Evolutionary conservation across 208 protist genomes (phyloP).

Genomic region (Leishmania aethiopica): DNA sequence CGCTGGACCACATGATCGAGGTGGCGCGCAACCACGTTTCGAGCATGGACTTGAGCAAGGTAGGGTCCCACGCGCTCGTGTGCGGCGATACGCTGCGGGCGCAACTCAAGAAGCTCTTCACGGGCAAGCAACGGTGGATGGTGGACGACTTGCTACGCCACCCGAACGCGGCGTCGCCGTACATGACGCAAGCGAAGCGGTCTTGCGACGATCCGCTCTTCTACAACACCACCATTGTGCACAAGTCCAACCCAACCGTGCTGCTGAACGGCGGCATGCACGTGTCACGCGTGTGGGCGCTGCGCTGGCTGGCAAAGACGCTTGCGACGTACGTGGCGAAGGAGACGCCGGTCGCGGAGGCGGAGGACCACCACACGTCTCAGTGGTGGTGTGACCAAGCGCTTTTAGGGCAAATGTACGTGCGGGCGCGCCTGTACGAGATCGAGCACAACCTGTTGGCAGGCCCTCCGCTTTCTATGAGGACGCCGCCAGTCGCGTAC

Average conservation of each 20-base stretch:
- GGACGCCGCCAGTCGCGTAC: conserved; percentile 6
- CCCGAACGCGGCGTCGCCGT: conserved; percentile 9
- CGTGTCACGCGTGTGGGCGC: conserved; percentile 40
- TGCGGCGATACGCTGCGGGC: conserved; percentile 8
- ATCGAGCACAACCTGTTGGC: conserved; percentile 33
- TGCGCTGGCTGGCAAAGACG: conserved; percentile 18
- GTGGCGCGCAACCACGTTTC: conserved; percentile 26
- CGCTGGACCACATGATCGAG: conserved; percentile 39
- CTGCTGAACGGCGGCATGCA: conserved; percentile 37
- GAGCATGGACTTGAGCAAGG: conserved; percentile 5
- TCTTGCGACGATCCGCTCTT: conserved; percentile 23
- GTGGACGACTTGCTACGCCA: conserved; percentile 15
- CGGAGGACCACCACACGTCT: conserved; percentile 9
- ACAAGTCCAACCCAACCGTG: conserved; percentile 14
- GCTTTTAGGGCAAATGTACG: conserved; percentile 35
- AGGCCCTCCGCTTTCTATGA: conserved; percentile 8
- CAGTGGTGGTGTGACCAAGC: conserved; percentile 40
- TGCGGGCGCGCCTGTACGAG: conserved; percentile 32
- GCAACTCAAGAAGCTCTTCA: conserved; percentile 8
- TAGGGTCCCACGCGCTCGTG: conserved; percentile 6
- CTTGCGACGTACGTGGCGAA: conserved; percentile 17
- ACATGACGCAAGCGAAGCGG: background rate
- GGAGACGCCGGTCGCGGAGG: conserved; percentile 23
- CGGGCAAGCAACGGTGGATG: conserved; percentile 11
- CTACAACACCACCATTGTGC: conserved; percentile 21